Evolutionary conservation across 2,329 filamentous ascomycete genomes (phyloP), one percentile per base, ranked within the genome.

Genomic region (Sclerotinia subarctica): DNA sequence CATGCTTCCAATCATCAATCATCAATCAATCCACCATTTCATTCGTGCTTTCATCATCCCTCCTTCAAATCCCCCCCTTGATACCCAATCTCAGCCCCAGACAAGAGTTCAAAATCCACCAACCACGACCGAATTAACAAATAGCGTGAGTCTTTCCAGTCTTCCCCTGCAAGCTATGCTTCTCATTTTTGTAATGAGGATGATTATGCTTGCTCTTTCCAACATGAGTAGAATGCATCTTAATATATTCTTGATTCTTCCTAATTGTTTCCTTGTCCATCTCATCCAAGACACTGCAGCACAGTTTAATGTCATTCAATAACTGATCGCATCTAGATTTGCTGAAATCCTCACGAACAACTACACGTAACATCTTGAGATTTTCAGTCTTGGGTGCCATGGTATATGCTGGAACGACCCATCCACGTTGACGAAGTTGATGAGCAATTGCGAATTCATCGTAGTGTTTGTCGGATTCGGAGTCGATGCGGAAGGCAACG

Each of bases 361-460:
- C 94, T 5, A 97, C 88, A 49, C 94, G 89, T 82, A 97, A 88
- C 86, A 98, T 90, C 85, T 97, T 96, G 76, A 97, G 84, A 72
- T 88, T 83, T 67, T 92, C 83, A 24, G 92, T 93, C 44, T 74
- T 67, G 15, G 74, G 74, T 17, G 94, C 94, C 94, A 97, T 97
- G 51, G 94, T 98, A 81, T 98, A 98, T 0, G 94, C 94, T 0
- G 94, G 94, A 0, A 97, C 92, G 42, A 97, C 90, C 94, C 94
- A 98, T 54, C 92, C 92, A 46, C 93, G 87, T 72, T 92, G 88
- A 64, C 94, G 90, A 35, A 97, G 86, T 79, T 93, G 90, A 77
- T 96, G 93, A 0, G 94, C 94, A 52, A 93, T 81, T 0, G 90
- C 85, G 70, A 93, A 94, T 79, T 94, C 90, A 75, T 93, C 90